Percentiles rank a stretch among this genome's conserved stretches.
phyloP scores from a whole-genome alignment of 768 basidiomycete species.

The Saitozyma sp. region DNA sequence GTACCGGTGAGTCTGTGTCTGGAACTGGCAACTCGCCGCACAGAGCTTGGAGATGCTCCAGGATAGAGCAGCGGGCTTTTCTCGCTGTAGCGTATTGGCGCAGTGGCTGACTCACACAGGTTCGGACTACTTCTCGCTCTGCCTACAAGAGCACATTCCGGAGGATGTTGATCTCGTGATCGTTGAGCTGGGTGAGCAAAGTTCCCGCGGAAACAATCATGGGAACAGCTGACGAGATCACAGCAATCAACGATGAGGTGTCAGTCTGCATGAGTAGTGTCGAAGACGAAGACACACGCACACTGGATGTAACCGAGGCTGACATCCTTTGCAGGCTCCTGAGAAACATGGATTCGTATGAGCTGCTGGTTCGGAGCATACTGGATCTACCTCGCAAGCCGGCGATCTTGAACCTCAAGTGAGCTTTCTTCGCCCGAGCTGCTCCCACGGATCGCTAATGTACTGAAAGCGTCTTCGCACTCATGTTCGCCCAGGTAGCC shows the following conservation, averaged over 20 bases:
- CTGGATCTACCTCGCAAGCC: conserved; percentile 43
- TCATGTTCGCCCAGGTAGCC: conserved; percentile 14
- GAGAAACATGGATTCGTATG: conserved; percentile 26
- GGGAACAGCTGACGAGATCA: not conserved
- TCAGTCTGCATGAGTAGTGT: conserved; percentile 7
- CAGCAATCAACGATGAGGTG: conserved; percentile 40
- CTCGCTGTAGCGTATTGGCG: too few relatives aligned
- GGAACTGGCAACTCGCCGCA: not conserved
- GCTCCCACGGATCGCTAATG: conserved; percentile 3
- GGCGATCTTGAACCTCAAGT: conserved; percentile 46
- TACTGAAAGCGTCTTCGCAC: conserved; percentile 14
- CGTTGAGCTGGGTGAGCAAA: conserved; percentile 42
- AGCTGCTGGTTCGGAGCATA: conserved; percentile 38
- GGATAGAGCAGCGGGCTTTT: too few relatives aligned
- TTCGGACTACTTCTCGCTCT: conserved; percentile 46
- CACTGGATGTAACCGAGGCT: too few relatives aligned
- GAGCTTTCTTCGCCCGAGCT: conserved; percentile 8
- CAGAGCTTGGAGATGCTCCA: too few relatives aligned
- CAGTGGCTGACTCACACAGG: conserved; percentile 10
- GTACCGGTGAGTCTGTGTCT: conserved; percentile 26
- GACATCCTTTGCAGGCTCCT: too few relatives aligned
- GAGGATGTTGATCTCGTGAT: conserved; percentile 50
- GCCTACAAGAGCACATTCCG: conserved; percentile 49
- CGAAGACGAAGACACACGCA: too few relatives aligned
- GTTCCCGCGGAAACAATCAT: not conserved